phyloP scores from a whole-genome alignment of 2,329 filamentous ascomycete genomes.

The Cladosporium phlei region DNA sequence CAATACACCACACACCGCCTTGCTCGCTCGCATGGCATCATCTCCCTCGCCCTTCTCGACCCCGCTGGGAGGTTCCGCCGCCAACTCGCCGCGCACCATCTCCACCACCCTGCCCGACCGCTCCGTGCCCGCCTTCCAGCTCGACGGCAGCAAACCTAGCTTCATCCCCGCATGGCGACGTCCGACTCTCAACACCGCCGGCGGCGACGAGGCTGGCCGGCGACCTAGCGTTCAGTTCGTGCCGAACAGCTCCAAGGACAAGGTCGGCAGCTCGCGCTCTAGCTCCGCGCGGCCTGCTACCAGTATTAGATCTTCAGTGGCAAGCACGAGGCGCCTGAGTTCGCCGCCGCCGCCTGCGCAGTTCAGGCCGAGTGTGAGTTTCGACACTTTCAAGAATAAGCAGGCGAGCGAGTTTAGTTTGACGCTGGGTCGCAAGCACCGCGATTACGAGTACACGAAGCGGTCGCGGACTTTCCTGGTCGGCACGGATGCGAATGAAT shows the following conservation, averaged over 20 bases:
- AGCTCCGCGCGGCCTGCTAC: constrained; percentile 25
- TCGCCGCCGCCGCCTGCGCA: constrained; percentile 38
- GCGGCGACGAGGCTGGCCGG: constrained; percentile 20
- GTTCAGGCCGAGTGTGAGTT: constrained; percentile 65
- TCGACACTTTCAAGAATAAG: constrained; percentile 66
- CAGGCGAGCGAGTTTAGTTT: constrained; percentile 68
- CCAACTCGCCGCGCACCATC: constrained; percentile 17
- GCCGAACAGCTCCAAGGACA: constrained; percentile 22
- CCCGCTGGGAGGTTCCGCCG: constrained; percentile 7
- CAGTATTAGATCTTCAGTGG: constrained; percentile 15
- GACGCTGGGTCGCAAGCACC: constrained; percentile 79
- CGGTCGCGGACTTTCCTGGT: constrained; percentile 85
- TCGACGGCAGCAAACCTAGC: constrained; percentile 18
- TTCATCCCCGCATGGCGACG: constrained; percentile 32
- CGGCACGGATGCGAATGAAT: constrained; percentile 84
- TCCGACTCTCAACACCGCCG: constrained; percentile 26
- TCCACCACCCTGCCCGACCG: constrained; percentile 23
- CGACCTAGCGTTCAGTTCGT: constrained; percentile 35
- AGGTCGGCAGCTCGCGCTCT: constrained; percentile 25
- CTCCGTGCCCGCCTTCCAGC: constrained; percentile 21
- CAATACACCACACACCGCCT: background rate
- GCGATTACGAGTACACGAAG: constrained; percentile 74
- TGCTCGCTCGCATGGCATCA: constrained; percentile 19
- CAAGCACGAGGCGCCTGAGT: constrained; percentile 22
- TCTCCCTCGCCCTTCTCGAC: constrained; percentile 21